phyloP scores from a whole-genome alignment of 345 rosid species.

The Linum trigynum region DNA sequence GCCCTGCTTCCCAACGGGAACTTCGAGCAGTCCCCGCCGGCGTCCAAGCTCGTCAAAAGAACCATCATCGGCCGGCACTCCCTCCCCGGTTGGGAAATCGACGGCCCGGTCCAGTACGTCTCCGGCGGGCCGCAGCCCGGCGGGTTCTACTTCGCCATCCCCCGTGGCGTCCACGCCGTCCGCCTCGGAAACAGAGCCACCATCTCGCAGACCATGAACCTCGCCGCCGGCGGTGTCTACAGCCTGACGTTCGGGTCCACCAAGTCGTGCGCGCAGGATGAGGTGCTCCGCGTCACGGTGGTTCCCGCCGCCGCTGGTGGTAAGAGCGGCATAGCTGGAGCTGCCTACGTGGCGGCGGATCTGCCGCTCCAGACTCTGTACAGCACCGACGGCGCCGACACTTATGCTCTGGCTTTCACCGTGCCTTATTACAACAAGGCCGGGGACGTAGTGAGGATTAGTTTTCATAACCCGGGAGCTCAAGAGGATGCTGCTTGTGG shows the following conservation, averaged over 20 bases:
- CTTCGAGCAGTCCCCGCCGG: constrained; percentile 67
- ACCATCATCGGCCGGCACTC: constrained; percentile 46
- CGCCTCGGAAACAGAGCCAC: constrained; percentile 94
- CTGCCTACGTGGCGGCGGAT: constrained; percentile 36
- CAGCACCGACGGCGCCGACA: background rate
- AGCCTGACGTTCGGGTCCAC: constrained; percentile 91
- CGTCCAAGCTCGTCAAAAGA: constrained; percentile 51
- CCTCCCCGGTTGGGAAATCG: constrained; percentile 74
- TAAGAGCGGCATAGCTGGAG: constrained; percentile 73
- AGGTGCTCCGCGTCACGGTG: constrained; percentile 73
- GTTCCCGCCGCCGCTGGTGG: constrained; percentile 59
- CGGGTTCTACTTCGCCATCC: constrained; percentile 73
- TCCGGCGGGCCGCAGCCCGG: constrained; percentile 94
- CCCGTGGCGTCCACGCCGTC: constrained; percentile 89
- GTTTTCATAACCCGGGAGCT: constrained; percentile 61
- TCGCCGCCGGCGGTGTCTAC: constrained; percentile 56
- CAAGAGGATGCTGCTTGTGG: constrained; percentile 81
- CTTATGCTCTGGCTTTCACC: background rate
- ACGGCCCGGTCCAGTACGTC: constrained; percentile 80
- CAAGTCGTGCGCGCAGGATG: constrained; percentile 93
- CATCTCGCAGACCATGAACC: constrained; percentile 59
- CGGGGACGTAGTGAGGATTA: constrained; percentile 25
- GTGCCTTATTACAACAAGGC: background rate
- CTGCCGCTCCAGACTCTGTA: constrained; percentile 2
- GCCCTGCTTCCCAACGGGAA: constrained; percentile 78